Conservation (phyloP, 306 rosid genomes). For the Delonix regia region DNA sequence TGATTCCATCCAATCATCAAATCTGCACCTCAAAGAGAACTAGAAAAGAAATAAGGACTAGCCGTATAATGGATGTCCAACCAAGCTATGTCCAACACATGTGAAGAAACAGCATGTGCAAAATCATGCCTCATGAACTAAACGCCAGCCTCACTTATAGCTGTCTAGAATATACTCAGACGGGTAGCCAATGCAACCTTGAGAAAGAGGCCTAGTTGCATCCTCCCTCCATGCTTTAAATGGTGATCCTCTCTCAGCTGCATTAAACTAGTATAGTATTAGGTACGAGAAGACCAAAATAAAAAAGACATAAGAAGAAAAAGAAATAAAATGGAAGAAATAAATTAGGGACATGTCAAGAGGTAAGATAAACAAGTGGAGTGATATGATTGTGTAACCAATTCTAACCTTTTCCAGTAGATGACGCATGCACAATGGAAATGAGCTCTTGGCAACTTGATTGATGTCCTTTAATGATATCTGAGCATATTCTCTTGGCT, state of each 20-base stretch:
- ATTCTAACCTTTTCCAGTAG: conserved; percentile 84
- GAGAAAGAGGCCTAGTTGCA: conserved; percentile 97
- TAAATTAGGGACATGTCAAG: conserved; percentile 12
- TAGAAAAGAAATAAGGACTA: conserved; percentile 2
- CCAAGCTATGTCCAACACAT: not conserved
- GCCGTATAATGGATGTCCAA: conserved; percentile 19
- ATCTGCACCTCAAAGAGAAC: conserved; percentile 8
- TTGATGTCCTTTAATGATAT: conserved; percentile 80
- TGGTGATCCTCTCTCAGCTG: conserved; percentile 98
- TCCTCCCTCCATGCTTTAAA: conserved; percentile 97
- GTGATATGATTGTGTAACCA: conserved; percentile 17
- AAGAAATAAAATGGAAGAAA: not conserved
- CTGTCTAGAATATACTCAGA: conserved; percentile 12
- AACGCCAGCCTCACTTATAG: conserved; percentile 17
- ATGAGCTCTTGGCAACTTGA: conserved; percentile 80
- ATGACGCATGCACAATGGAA: conserved; percentile 96
- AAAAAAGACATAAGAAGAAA: conserved; percentile 14
- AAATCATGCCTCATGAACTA: conserved; percentile 22
- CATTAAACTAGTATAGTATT: conserved; percentile 34
- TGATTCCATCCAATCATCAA: conserved; percentile 25
- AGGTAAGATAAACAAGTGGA: conserved; percentile 17
- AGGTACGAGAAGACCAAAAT: conserved; percentile 17
- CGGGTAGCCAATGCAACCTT: conserved; percentile 57
- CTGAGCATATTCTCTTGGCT: conserved; percentile 77
- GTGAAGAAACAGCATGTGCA: conserved; percentile 21